phyloP scores from a whole-genome alignment of 192 early-diverging fungal genomes.

The Umbelopsis isabellina region DNA sequence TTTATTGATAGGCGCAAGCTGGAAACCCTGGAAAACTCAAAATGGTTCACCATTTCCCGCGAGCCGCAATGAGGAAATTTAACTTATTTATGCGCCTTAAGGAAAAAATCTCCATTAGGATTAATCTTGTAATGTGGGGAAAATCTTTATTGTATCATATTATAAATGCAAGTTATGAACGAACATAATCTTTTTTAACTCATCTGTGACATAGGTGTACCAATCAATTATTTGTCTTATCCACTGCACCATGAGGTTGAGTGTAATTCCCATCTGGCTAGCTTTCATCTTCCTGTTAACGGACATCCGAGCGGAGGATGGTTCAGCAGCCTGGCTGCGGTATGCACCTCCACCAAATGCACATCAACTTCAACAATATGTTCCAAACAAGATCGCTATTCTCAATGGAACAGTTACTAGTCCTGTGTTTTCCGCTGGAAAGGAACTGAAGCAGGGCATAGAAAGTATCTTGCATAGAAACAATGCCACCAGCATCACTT shows the following conservation, averaged over 20 bases:
- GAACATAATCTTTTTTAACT: background rate
- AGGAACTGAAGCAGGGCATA: constrained; percentile 8
- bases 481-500: background rate
- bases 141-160: background rate
- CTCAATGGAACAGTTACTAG: constrained; percentile 15
- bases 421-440: constrained; percentile 15
- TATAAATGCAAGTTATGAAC: constrained; percentile 4
- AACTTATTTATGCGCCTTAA: background rate
- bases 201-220: background rate
- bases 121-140: constrained; percentile 4
- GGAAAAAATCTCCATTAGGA: constrained; percentile 7
- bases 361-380: background rate
- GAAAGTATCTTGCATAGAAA: background rate
- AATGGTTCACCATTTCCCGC: too few relatives aligned
- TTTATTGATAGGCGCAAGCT: too few relatives aligned
- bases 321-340: background rate
- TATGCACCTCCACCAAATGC: constrained; percentile 17
- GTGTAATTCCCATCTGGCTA: background rate
- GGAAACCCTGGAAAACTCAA: too few relatives aligned
- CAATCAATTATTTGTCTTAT: background rate
- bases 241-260: constrained; percentile 2
- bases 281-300: background rate
- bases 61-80: background rate
- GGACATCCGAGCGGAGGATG: constrained; percentile 13
- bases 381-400: constrained; percentile 6